phyloP scores from a whole-genome alignment of 139 green algal genomes.

The Chlorella sp. region DNA sequence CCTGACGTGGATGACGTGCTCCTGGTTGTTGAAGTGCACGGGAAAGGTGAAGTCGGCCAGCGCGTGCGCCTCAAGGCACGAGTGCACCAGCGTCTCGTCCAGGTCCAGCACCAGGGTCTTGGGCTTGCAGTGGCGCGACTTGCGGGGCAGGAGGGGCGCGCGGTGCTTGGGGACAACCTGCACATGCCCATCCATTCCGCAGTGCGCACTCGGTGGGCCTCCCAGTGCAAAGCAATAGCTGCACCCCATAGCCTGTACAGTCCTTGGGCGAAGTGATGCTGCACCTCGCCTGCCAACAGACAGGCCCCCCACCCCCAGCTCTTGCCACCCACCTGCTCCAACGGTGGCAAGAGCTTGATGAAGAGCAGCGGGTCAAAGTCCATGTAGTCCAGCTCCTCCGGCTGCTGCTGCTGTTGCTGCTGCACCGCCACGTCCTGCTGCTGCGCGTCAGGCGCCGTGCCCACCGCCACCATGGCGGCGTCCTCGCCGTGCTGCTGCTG shows the following conservation, averaged over 20 bases:
- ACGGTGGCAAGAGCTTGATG: slow-evolving; percentile 31
- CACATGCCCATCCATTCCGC: not conserved
- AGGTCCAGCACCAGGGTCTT: slow-evolving; percentile 91
- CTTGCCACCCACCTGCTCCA: slow-evolving; percentile 15
- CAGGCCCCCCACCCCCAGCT: no score
- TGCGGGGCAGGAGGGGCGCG: slow-evolving; percentile 15
- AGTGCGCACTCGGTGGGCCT: no score
- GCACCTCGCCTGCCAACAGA: no score
- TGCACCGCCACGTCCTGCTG: no score
- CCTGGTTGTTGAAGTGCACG: slow-evolving; percentile 58
- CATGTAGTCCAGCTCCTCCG: slow-evolving; percentile 8
- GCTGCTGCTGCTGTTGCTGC: not conserved
- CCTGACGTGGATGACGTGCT: slow-evolving; percentile 64
- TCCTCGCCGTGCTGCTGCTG: no score
- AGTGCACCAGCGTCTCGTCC: slow-evolving; percentile 98
- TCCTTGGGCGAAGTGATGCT: no score
- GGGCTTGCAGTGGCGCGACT: slow-evolving; percentile 29
- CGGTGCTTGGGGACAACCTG: slow-evolving; percentile 18
- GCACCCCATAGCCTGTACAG: no score
- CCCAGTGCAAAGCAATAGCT: no score
- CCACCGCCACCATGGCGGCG: no score
- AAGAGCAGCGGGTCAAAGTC: slow-evolving; percentile 40
- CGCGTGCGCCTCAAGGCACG: slow-evolving; percentile 77
- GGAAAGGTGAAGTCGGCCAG: slow-evolving; percentile 89
- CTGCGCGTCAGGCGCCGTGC: no score